phyloP scores from a whole-genome alignment of 176 grass and related monocot genomes.

The Carex pumila region DNA sequence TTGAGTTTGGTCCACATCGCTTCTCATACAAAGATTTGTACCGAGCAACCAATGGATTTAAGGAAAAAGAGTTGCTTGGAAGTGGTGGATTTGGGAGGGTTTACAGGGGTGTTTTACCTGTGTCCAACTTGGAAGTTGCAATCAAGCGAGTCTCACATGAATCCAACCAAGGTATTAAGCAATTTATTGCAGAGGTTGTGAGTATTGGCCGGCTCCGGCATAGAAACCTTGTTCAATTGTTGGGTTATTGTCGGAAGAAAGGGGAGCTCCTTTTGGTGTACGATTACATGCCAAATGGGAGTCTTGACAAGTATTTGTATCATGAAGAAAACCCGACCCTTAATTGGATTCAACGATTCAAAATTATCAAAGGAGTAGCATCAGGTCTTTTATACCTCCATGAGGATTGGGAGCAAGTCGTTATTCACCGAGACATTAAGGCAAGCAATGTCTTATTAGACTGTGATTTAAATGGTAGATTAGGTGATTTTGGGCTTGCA shows the following conservation, averaged over 20 bases:
- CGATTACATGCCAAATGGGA: conserved; percentile 66
- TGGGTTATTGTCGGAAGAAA: conserved; percentile 73
- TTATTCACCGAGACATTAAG: conserved; percentile 58
- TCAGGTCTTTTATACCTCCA: conserved; percentile 45
- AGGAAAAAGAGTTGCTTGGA: conserved; percentile 48
- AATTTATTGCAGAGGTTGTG: conserved; percentile 64
- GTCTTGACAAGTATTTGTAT: conserved; percentile 47
- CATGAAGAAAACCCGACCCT: conserved; percentile 6
- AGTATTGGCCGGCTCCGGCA: conserved; percentile 63
- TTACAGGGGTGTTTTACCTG: conserved; percentile 47
- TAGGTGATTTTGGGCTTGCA: conserved; percentile 59
- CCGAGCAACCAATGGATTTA: conserved; percentile 51
- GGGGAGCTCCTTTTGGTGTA: conserved; percentile 61
- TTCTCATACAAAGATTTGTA: conserved; percentile 80
- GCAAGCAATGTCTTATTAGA: conserved; percentile 61
- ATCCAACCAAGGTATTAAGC: conserved; percentile 59
- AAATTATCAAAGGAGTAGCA: conserved; percentile 56
- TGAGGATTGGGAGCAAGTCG: conserved; percentile 52
- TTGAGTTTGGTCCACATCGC: conserved; percentile 60
- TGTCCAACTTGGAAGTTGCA: conserved; percentile 46
- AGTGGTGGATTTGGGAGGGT: conserved; percentile 65
- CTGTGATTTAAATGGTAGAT: conserved; percentile 26
- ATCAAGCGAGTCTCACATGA: conserved; percentile 61
- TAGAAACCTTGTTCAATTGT: conserved; percentile 69
- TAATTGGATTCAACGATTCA: conserved; percentile 40